Conservation (phyloP, 1,284 basidiomycete species). For the Cutaneotrichosporon sp. region DNA sequence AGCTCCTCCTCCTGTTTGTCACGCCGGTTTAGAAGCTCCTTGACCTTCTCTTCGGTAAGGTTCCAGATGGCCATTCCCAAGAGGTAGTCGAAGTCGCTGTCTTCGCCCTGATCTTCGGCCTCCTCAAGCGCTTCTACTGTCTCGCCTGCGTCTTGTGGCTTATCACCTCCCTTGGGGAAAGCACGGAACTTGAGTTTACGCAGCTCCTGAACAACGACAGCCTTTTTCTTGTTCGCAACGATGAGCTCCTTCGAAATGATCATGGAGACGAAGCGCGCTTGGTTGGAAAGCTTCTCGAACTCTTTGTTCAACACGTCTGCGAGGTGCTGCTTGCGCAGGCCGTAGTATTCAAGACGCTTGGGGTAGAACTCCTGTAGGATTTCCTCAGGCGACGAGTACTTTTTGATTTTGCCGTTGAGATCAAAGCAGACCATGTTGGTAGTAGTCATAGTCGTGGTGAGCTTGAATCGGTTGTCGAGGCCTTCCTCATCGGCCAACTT, state of each 20-base stretch:
- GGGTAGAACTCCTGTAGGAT: slow-evolving; percentile 94
- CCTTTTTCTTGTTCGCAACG: slow-evolving; percentile 89
- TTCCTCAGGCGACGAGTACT: slow-evolving; percentile 83
- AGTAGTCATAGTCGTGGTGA: slow-evolving; percentile 75
- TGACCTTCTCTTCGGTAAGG: slow-evolving; percentile 91
- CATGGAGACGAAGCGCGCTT: slow-evolving; percentile 96
- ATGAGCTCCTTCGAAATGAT: slow-evolving; percentile 83
- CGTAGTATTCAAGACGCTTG: slow-evolving; percentile 81
- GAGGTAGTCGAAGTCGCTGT: slow-evolving; percentile 87
- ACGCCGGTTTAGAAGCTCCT: slow-evolving; percentile 74
- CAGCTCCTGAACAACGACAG: slow-evolving; percentile 77
- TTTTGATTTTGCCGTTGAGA: slow-evolving; percentile 92
- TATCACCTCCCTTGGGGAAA: slow-evolving; percentile 65
- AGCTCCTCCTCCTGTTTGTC: slow-evolving; percentile 80
- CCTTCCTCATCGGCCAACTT: slow-evolving; percentile 86
- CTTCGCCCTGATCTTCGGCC: slow-evolving; percentile 52
- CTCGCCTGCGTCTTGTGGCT: slow-evolving; percentile 65
- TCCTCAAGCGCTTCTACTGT: slow-evolving; percentile 60
- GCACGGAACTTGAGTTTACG: slow-evolving; percentile 79
- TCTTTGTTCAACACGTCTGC: slow-evolving; percentile 77
- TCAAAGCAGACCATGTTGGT: slow-evolving; percentile 99
- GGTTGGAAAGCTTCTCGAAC: slow-evolving; percentile 85
- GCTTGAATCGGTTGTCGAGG: slow-evolving; percentile 84
- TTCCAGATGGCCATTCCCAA: slow-evolving; percentile 93
- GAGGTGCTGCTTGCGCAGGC: slow-evolving; percentile 90